These are phyloP conservation scores for Platismatia glauca DNA, from an alignment of 495 filamentous ascomycete genomes.

Conservation along the genomic window DNA sequence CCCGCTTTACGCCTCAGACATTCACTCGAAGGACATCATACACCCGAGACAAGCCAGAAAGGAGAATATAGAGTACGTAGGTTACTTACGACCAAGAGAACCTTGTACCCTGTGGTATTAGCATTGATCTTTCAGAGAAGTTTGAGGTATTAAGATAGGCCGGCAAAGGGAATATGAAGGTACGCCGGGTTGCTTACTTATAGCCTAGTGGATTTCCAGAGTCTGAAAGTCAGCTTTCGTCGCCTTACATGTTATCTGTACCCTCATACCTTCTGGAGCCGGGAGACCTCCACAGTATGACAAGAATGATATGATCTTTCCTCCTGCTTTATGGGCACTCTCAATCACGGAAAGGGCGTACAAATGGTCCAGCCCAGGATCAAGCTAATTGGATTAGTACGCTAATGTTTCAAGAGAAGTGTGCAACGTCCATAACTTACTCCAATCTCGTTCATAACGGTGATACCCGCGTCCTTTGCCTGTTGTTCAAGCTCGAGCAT, in stretches of 20 bases:
- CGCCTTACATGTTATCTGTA: neutral
- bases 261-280: constrained; percentile 39
- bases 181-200: constrained; percentile 63
- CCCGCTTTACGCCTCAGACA: neutral
- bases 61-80: neutral
- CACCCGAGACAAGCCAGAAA: neutral
- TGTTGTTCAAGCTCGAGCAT: constrained; percentile 81
- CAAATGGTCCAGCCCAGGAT: constrained; percentile 55
- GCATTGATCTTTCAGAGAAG: neutral
- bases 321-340: constrained; percentile 67
- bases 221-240: neutral
- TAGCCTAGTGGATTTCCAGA: constrained; percentile 80
- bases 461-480: constrained; percentile 87
- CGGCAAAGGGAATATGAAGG: neutral
- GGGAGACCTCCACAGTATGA: constrained; percentile 86
- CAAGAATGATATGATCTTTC: constrained; percentile 71
- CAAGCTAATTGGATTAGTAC: neutral
- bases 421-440: neutral
- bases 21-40: neutral
- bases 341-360: constrained; percentile 87
- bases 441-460: constrained; percentile 97
- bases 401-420: neutral
- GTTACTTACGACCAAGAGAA: neutral
- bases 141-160: neutral
- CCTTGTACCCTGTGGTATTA: neutral